Evolutionary conservation across 2,329 filamentous ascomycete genomes (phyloP).

Genomic region (Fusarium sororula): DNA sequence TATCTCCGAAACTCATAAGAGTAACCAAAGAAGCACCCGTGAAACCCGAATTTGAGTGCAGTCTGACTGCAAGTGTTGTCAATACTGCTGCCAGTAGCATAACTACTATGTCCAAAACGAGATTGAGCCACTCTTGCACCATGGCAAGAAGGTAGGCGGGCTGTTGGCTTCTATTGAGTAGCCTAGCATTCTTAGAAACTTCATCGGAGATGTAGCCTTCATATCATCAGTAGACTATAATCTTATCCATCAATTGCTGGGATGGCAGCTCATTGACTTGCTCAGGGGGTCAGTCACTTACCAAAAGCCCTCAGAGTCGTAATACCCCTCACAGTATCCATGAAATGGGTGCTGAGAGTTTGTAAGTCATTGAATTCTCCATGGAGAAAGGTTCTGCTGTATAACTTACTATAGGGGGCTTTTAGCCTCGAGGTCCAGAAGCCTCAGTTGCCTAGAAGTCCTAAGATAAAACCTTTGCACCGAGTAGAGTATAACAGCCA

Average conservation of each 20-base stretch:
- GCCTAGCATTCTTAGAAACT: slow-evolving; percentile 53
- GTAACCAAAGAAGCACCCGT: slow-evolving; percentile 52
- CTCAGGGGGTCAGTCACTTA: slow-evolving; percentile 47
- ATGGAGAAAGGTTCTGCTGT: rapidly evolving
- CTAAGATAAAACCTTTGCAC: slow-evolving; percentile 68
- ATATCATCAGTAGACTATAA: neutral
- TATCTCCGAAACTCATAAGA: slow-evolving; percentile 47
- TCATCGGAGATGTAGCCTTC: neutral
- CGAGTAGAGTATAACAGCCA: slow-evolving; percentile 56
- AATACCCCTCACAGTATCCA: slow-evolving; percentile 65
- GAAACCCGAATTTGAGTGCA: slow-evolving; percentile 48
- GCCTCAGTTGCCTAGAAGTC: slow-evolving; percentile 67
- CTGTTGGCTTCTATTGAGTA: slow-evolving; percentile 64
- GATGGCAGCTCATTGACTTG: slow-evolving; percentile 18
- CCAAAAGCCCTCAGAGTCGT: slow-evolving; percentile 66
- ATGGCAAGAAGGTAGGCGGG: slow-evolving; percentile 66
- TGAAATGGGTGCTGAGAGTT: slow-evolving; percentile 56
- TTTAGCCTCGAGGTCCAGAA: slow-evolving; percentile 69
- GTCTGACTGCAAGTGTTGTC: slow-evolving; percentile 56
- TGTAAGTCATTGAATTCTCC: slow-evolving; percentile 2
- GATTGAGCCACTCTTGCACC: slow-evolving; percentile 66
- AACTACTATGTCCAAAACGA: slow-evolving; percentile 61
- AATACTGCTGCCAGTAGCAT: slow-evolving; percentile 58
- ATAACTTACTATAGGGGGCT: slow-evolving; percentile 53
- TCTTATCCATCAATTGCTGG: neutral